A percentile compares a stretch with the other conserved stretches of the same genome.
Conservation (phyloP, 495 filamentous ascomycete genomes). For the Diplogelasinospora grovesii region DNA sequence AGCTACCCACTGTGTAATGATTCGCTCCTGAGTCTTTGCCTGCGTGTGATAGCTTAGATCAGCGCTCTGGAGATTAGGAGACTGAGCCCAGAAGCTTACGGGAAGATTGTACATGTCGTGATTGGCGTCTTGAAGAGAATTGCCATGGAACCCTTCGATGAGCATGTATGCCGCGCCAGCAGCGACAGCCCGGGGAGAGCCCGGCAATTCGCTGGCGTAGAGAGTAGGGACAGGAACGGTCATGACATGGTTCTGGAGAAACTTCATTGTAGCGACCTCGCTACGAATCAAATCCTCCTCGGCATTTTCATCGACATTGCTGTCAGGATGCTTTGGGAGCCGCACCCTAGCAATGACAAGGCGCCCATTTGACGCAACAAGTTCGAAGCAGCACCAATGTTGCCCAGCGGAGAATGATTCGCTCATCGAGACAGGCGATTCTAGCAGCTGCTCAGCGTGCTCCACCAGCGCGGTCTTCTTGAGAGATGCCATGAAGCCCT, state of each 20-base stretch:
- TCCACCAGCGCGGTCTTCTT: conserved; percentile 16
- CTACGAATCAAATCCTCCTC: conserved; percentile 20
- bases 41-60: too few relatives aligned
- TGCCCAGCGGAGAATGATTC: conserved; percentile 28
- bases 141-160: conserved; percentile 26
- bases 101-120: conserved; percentile 18
- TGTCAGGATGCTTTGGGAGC: conserved; percentile 21
- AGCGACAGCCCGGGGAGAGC: conserved; percentile 11
- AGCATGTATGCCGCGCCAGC: conserved; percentile 26
- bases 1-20: conserved; percentile 23
- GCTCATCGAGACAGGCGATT: conserved; percentile 15
- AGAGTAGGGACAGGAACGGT: conserved; percentile 11
- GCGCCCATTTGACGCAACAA: conserved; percentile 13
- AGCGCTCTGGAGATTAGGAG: neutral
- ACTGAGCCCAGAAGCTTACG: conserved; percentile 7
- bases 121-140: conserved; percentile 17
- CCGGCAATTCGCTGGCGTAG: conserved; percentile 18
- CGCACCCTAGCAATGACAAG: conserved; percentile 20
- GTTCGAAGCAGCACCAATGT: conserved; percentile 27
- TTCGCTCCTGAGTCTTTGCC: conserved; percentile 19
- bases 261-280: conserved; percentile 22
- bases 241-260: conserved; percentile 12
- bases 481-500: conserved; percentile 16
- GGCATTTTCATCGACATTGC: conserved; percentile 7
- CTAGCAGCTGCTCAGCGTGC: conserved; percentile 14